Percentiles rank a stretch among this genome's conserved stretches.
phyloP scores from a whole-genome alignment of 768 basidiomycete species.

The Trichaptum fuscoviolaceum region DNA sequence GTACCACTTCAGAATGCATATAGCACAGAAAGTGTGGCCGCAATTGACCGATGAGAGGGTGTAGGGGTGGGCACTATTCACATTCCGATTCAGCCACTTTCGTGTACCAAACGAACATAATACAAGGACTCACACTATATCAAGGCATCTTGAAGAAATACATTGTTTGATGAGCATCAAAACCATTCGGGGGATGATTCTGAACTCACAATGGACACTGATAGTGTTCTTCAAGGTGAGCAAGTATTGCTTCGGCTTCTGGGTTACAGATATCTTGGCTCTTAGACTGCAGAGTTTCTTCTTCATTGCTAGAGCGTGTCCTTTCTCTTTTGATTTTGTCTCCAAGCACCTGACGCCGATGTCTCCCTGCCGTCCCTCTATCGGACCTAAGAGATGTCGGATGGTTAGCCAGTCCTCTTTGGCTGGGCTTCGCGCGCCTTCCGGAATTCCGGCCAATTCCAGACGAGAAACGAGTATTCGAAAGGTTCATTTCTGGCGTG shows the following conservation, averaged over 20 bases:
- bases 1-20: constrained; percentile 64
- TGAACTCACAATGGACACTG: constrained; percentile 56
- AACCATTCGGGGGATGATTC: constrained; percentile 3
- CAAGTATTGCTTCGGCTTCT: constrained; percentile 38
- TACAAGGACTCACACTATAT: constrained; percentile 40
- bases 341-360: neutral
- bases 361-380: neutral
- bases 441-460: neutral
- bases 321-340: neutral
- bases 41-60: constrained; percentile 48
- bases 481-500: neutral
- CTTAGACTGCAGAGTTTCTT: constrained; percentile 27
- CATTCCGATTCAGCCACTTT: neutral
- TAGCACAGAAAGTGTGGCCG: constrained; percentile 64
- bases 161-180: constrained; percentile 4
- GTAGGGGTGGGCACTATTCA: constrained; percentile 47
- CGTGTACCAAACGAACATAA: neutral
- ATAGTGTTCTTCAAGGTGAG: constrained; percentile 56
- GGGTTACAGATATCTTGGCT: constrained; percentile 40
- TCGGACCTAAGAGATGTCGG: neutral
- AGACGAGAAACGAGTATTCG: neutral
- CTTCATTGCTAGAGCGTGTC: neutral
- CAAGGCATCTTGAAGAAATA: constrained; percentile 48
- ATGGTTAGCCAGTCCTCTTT: neutral
- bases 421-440: neutral